phyloP scores from a whole-genome alignment of 2,329 filamentous ascomycete species.

The Helminthosporium solani region DNA sequence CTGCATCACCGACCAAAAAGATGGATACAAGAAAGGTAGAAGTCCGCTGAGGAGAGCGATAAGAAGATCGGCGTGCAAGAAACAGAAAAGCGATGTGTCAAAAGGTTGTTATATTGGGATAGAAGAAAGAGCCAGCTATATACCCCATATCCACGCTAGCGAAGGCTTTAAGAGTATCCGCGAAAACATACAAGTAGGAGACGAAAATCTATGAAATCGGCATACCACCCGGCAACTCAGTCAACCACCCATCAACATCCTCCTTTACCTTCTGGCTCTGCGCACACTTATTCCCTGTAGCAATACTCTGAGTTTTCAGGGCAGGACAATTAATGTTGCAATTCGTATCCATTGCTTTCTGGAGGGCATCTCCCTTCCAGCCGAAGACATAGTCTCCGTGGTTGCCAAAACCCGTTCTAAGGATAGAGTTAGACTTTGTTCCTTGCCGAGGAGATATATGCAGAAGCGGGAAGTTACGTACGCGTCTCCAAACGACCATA shows the following conservation, averaged over 20 bases:
- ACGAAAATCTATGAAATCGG: no score
- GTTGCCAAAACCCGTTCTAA: constrained; percentile 47
- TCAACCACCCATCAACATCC: constrained; percentile 77
- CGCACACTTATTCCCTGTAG: constrained; percentile 53
- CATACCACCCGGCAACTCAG: constrained; percentile 23
- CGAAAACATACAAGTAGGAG: no score
- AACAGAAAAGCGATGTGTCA: no score
- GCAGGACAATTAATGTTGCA: constrained; percentile 42
- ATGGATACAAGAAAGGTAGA: constrained; percentile 5
- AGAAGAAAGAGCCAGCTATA: no score
- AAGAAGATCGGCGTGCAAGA: no score
- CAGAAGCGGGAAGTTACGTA: no score
- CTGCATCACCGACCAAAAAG: constrained; percentile 2
- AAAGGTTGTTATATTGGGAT: no score
- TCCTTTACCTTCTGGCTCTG: constrained; percentile 69
- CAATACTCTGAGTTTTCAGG: constrained; percentile 49
- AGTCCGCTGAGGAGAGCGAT: constrained; percentile 19
- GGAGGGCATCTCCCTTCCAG: constrained; percentile 52
- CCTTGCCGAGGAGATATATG: constrained; percentile 24
- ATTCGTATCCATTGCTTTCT: constrained; percentile 36
- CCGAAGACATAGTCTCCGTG: constrained; percentile 50
- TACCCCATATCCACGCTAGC: no score
- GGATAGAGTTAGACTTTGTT: constrained; percentile 34
- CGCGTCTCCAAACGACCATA: constrained; percentile 39
- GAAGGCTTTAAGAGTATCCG: no score